These are phyloP conservation scores for Amphibolis antarctica DNA, from an alignment of 106 monocot genomes.

Conservation along the genomic window DNA sequence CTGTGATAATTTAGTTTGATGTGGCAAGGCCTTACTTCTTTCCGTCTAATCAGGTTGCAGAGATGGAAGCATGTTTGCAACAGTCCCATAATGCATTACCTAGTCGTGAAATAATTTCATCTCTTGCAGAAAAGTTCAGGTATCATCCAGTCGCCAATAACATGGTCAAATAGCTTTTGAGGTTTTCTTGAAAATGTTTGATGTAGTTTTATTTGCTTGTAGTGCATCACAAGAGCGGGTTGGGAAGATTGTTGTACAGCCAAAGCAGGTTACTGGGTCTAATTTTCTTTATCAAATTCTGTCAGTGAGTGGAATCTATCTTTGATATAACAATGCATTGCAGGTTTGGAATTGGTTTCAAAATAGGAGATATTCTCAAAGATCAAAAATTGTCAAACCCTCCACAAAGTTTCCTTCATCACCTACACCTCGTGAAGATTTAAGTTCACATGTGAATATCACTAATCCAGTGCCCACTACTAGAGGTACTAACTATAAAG, in stretches of 20 bases:
- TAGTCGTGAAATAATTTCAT: conserved; percentile 40
- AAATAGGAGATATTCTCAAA: conserved; percentile 89
- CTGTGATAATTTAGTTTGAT: neutral
- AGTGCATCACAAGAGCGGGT: conserved; percentile 58
- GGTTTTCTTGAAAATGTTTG: neutral
- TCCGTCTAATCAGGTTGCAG: conserved; percentile 33
- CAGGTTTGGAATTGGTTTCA: conserved; percentile 99
- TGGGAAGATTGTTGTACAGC: conserved; percentile 67
- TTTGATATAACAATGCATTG: neutral
- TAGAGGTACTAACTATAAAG: conserved; percentile 21
- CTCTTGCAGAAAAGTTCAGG: conserved; percentile 90
- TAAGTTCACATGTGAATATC: conserved; percentile 31
- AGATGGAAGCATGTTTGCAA: conserved; percentile 89
- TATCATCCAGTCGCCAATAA: conserved; percentile 7
- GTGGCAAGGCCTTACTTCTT: neutral
- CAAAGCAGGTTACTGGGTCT: conserved; percentile 57
- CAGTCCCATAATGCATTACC: conserved; percentile 58
- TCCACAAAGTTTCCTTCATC: conserved; percentile 37
- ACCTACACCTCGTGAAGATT: conserved; percentile 42
- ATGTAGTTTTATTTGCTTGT: conserved; percentile 8
- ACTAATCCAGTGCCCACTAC: conserved; percentile 25
- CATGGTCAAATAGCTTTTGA: neutral
- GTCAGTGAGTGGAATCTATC: neutral
- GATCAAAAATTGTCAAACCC: conserved; percentile 36
- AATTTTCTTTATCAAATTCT: neutral